Conservation (phyloP, 768 basidiomycete species). For the Boletus sp. region DNA sequence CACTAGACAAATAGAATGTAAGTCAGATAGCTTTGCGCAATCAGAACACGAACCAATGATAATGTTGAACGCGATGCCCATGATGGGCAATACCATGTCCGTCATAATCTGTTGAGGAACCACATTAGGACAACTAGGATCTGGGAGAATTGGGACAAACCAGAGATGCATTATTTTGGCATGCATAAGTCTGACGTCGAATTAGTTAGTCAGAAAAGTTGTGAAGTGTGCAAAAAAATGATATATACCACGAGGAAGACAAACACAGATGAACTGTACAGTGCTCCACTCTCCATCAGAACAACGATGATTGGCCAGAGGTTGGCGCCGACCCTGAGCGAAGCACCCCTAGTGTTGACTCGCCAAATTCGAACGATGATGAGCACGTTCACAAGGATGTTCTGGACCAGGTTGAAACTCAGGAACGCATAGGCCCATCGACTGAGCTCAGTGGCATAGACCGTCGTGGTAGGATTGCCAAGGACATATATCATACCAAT, state of each 20-base stretch:
- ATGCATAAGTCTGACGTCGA: neutral
- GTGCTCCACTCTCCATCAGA: constrained; percentile 7
- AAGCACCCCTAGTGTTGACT: neutral
- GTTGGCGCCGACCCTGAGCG: no score
- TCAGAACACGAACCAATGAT: constrained; percentile 3
- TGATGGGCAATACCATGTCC: constrained; percentile 4
- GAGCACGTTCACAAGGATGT: constrained; percentile 5
- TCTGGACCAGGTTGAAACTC: constrained; percentile 7
- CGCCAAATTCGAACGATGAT: constrained; percentile 6
- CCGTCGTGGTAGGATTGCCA: neutral
- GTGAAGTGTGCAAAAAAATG: neutral
- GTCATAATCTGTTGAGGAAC: constrained; percentile 4
- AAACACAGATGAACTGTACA: constrained; percentile 6
- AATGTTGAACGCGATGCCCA: constrained; percentile 9
- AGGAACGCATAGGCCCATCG: constrained; percentile 5
- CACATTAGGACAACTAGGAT: neutral
- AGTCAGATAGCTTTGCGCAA: neutral
- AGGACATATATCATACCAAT: neutral
- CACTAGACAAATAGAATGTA: neutral
- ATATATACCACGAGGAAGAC: constrained; percentile 1
- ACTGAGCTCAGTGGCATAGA: neutral
- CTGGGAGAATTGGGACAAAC: neutral
- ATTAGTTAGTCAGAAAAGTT: neutral
- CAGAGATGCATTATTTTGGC: constrained; percentile 3
- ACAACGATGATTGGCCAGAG: constrained; percentile 3